Conservation (phyloP, 345 rosid genomes). For the Dovyalis caffra region DNA sequence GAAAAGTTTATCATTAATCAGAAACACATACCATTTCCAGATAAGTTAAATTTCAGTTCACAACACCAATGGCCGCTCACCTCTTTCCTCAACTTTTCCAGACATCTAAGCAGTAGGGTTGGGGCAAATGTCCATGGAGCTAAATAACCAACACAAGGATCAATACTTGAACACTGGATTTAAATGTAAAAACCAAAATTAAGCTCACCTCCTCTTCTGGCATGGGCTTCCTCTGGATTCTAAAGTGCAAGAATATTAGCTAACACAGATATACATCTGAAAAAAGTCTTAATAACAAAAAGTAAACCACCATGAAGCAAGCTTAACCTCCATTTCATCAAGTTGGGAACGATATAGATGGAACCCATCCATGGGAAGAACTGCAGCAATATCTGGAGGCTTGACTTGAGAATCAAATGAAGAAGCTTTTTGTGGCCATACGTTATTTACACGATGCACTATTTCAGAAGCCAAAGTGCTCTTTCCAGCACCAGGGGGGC, state of each 20-base stretch:
- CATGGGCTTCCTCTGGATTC: slow-evolving; percentile 95
- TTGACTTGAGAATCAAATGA: slow-evolving; percentile 62
- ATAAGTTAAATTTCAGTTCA: not conserved
- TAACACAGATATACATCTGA: not conserved
- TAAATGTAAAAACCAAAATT: not conserved
- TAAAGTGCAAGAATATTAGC: slow-evolving; percentile 25
- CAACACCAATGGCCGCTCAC: slow-evolving; percentile 35
- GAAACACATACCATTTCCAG: slow-evolving; percentile 5
- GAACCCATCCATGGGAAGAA: slow-evolving; percentile 96
- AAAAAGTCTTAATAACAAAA: not conserved
- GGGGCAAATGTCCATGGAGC: slow-evolving; percentile 98
- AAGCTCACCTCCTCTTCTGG: slow-evolving; percentile 91
- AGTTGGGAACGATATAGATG: slow-evolving; percentile 86
- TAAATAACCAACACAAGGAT: slow-evolving; percentile 36
- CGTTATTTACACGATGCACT: slow-evolving; percentile 54
- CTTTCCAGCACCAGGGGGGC: slow-evolving; percentile 97
- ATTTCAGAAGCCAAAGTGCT: slow-evolving; percentile 81
- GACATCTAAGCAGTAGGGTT: slow-evolving; percentile 54
- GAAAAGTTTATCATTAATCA: slow-evolving; percentile 19
- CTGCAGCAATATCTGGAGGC: slow-evolving; percentile 68
- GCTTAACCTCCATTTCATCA: slow-evolving; percentile 89
- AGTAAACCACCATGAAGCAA: slow-evolving; percentile 7
- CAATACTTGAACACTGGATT: slow-evolving; percentile 11
- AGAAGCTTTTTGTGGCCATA: slow-evolving; percentile 69
- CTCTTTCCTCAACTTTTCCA: slow-evolving; percentile 68